These are phyloP conservation scores for Apiospora marii DNA, from an alignment of 2,329 filamentous ascomycete genomes.

Conservation along the genomic window DNA sequence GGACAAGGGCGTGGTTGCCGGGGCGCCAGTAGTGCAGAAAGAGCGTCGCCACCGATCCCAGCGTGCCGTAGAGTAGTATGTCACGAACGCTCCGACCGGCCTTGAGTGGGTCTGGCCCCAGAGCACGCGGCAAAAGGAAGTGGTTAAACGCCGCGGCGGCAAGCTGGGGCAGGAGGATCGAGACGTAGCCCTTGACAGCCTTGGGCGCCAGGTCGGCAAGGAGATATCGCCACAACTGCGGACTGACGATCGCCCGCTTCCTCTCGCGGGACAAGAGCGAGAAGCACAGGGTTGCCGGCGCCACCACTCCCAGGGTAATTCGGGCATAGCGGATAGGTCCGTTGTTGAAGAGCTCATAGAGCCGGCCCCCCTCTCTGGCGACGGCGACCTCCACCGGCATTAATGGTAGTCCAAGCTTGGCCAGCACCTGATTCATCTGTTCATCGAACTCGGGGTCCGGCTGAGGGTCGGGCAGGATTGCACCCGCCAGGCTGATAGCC, in stretches of 20 bases:
- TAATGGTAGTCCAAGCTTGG: background rate
- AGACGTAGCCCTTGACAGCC: background rate
- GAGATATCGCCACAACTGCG: background rate
- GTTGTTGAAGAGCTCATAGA: background rate
- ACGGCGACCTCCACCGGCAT: background rate
- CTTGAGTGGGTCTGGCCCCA: background rate
- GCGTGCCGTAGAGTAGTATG: background rate
- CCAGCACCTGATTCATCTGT: background rate
- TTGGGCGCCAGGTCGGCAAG: background rate
- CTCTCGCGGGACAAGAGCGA: background rate
- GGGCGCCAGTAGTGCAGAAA: background rate
- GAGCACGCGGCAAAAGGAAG: background rate
- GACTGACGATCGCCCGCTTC: background rate
- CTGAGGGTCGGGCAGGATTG: background rate
- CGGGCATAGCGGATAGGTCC: background rate
- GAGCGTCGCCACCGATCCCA: background rate
- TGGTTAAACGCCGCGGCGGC: background rate
- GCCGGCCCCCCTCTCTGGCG: background rate
- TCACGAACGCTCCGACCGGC: background rate
- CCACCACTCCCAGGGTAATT: background rate
- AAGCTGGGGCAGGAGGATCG: background rate
- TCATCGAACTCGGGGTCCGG: background rate
- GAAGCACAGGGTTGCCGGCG: background rate
- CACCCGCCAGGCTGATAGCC: background rate
- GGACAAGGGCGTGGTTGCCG: background rate